Base-by-base conservation (phyloP, 202 grass and related monocot genomes). In the Saccharum hybrid region DNA sequence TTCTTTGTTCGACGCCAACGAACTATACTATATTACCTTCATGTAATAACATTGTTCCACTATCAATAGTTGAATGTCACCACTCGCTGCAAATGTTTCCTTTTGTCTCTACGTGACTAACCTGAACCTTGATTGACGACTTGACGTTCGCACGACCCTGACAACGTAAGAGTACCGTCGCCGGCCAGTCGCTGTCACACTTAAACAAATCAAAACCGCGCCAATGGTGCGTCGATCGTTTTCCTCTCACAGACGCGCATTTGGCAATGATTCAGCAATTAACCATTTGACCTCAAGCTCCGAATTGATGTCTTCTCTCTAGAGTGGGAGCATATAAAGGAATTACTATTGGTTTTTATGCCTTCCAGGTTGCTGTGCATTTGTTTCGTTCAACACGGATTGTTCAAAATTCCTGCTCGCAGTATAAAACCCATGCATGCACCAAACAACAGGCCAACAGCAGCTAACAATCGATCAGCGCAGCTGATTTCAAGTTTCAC, bases 151-250 rank as follows among this genome's bases (percentile, higher is more conserved):
- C n/a, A 45, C 38, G 39, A 28, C 43, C 23, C 7, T 51, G 14
- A 31, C 43, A 49, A 33, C 68, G 41, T 72, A 31, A 51, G 42
- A 4, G 19, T 70, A 22, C 51, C 40, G 40, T 40, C 6, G 85
- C 85, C 79, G 85, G 79, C 72, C 3, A 30, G 28, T 73, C 37
- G 57, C 56, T 46, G 15, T 49, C 80, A 56, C 22, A 56, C 85
- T 82, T 70, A 82, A 42, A n/a, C 4, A 69, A 81, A 54, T 31
- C 21, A 14, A 68, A 48, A 49, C 28, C 23, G 14, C 1, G 70
- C 8, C 48, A 59, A 4, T 2, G 26, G 15, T 39, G 30, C 33
- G 0, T 8, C 1, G 21, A 8, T 26, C 46, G 41, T 86, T 61
- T 38, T 66, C 13, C 54, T n/a, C 45, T 77, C 31, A 31, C 16